phyloP scores from a whole-genome alignment of 352 stramenopile species.

The Phytophthora tentaculata region DNA sequence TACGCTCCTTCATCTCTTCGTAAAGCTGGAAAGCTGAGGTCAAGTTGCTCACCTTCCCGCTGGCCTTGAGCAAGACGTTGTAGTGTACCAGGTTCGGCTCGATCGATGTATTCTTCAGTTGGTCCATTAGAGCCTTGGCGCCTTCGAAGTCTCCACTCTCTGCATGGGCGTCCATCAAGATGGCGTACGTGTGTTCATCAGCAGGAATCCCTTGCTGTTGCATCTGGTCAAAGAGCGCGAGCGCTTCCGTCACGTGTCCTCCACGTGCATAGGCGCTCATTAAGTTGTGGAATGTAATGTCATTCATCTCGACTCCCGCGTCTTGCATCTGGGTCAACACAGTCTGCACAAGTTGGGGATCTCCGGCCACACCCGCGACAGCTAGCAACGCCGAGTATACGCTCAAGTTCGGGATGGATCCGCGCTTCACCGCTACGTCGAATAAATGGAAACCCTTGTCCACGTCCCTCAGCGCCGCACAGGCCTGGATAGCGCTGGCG shows the following conservation, averaged over 20 bases:
- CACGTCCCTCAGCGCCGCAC: constrained; percentile 49
- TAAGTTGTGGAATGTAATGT: constrained; percentile 75
- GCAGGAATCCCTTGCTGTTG: constrained; percentile 53
- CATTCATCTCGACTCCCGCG: constrained; percentile 61
- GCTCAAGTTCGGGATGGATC: constrained; percentile 70
- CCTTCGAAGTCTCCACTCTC: constrained; percentile 66
- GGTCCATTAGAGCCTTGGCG: constrained; percentile 55
- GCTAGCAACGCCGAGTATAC: constrained; percentile 72
- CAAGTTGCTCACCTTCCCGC: constrained; percentile 75
- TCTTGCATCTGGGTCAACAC: constrained; percentile 67
- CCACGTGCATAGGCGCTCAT: constrained; percentile 73
- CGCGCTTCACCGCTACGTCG: constrained; percentile 51
- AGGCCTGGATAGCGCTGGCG: constrained; percentile 64
- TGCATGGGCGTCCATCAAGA: constrained; percentile 77
- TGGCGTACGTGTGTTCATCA: constrained; percentile 72
- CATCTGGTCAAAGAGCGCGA: constrained; percentile 70
- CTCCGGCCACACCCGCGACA: constrained; percentile 50
- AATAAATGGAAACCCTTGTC: constrained; percentile 72
- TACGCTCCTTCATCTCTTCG: constrained; percentile 83
- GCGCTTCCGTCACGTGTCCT: constrained; percentile 51
- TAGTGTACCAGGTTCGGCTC: constrained; percentile 74
- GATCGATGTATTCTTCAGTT: constrained; percentile 50
- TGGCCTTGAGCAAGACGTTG: constrained; percentile 81
- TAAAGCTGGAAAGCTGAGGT: constrained; percentile 81
- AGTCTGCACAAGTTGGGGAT: constrained; percentile 53